These are phyloP conservation scores for Zygosaccharomyces lentus DNA, from an alignment of 805 yeast genomes.

Conservation along the genomic window DNA sequence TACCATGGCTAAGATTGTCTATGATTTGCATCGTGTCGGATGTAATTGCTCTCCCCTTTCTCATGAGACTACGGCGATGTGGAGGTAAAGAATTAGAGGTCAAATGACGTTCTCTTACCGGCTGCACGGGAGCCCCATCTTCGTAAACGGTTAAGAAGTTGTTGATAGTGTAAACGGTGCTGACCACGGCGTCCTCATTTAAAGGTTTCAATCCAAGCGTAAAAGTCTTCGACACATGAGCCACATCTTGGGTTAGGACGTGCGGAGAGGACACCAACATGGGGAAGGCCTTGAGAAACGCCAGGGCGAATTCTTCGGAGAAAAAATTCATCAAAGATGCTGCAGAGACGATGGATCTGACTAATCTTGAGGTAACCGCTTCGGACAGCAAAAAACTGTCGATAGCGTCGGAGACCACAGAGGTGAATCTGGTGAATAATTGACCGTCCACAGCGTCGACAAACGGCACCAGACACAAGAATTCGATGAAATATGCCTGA, in stretches of 20 bases:
- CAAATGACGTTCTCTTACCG: conserved; percentile 35
- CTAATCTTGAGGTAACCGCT: conserved; percentile 15
- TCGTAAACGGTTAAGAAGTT: conserved; percentile 62
- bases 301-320: conserved; percentile 33
- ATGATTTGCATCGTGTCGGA: conserved; percentile 20
- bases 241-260: conserved; percentile 45
- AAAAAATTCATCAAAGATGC: conserved; percentile 50
- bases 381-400: conserved; percentile 42
- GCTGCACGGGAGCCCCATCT: conserved; percentile 37
- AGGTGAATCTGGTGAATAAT: conserved; percentile 41
- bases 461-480: conserved; percentile 32
- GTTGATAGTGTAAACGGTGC: conserved; percentile 77
- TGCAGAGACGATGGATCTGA: conserved; percentile 45
- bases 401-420: conserved; percentile 48
- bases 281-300: conserved; percentile 43
- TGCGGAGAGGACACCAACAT: conserved; percentile 53
- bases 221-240: conserved; percentile 51
- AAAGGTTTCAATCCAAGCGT: conserved; percentile 63
- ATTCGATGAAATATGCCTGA: conserved; percentile 39
- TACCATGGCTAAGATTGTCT: conserved; percentile 8
- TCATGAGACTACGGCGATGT: conserved; percentile 2
- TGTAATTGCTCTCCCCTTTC: conserved; percentile 14
- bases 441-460: conserved; percentile 45
- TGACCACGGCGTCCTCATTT: conserved; percentile 77
- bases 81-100: conserved; percentile 23